Percentiles rank a stretch among this genome's conserved stretches.
Conservation (phyloP, 306 rosid species). For the Mucuna pruriens region DNA sequence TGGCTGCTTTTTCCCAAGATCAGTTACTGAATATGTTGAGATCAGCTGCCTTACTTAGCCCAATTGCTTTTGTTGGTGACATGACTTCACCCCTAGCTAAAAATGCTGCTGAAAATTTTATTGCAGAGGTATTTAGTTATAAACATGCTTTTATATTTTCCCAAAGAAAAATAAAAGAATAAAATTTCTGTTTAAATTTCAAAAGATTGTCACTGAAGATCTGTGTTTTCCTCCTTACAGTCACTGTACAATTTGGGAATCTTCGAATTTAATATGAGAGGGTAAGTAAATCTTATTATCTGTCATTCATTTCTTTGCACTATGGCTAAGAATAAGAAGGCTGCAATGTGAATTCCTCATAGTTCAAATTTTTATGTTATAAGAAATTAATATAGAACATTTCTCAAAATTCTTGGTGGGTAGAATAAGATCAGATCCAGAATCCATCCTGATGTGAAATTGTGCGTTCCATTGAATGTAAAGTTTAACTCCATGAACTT, state of each 20-base stretch:
- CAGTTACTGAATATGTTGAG: constrained; percentile 60
- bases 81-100: constrained; percentile 75
- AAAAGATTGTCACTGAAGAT: constrained; percentile 33
- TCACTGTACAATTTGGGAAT: constrained; percentile 63
- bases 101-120: constrained; percentile 70
- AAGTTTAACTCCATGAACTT: background rate
- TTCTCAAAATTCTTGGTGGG: constrained; percentile 11
- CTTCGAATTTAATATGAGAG: constrained; percentile 65
- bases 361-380: constrained; percentile 11
- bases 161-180: background rate
- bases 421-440: constrained; percentile 24
- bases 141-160: background rate
- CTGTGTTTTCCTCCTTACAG: constrained; percentile 50
- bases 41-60: constrained; percentile 89
- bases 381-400: background rate
- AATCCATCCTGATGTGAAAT: constrained; percentile 7
- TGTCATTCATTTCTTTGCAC: background rate
- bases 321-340: constrained; percentile 21
- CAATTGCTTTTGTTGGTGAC: constrained; percentile 82
- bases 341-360: background rate
- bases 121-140: constrained; percentile 66
- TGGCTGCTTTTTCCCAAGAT: constrained; percentile 77
- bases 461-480: background rate
- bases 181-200: background rate
- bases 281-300: constrained; percentile 54